Conservation (phyloP, 169 alveolate genomes). For the Cyclospora cayetanensis region DNA sequence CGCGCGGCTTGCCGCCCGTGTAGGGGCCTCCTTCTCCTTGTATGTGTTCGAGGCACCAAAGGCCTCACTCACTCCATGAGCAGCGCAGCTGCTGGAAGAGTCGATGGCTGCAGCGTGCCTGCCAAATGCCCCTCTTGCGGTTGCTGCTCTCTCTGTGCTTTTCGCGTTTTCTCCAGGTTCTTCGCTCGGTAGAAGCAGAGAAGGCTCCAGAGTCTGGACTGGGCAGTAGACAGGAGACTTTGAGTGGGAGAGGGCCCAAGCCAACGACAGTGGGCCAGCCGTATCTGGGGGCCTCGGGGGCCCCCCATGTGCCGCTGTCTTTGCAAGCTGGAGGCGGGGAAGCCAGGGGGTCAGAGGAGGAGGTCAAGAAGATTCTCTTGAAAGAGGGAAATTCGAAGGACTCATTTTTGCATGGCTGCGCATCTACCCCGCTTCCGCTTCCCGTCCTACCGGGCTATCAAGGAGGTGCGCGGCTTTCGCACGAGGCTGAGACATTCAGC, state of each 20-base stretch:
- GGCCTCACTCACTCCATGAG: no score
- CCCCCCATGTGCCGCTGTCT: neutral
- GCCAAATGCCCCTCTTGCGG: neutral
- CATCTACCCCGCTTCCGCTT: no score
- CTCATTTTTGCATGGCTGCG: no score
- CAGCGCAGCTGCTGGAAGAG: conserved; percentile 15
- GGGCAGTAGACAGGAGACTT: neutral
- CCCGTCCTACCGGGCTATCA: neutral
- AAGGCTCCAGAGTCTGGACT: neutral
- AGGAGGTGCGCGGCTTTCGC: no score
- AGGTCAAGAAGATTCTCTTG: neutral
- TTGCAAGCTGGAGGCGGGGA: neutral
- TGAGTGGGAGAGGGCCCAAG: neutral
- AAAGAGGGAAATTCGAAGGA: neutral
- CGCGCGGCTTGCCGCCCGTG: no score
- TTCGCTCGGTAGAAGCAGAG: neutral
- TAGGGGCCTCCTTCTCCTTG: no score
- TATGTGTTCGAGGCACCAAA: no score
- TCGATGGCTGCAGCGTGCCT: neutral
- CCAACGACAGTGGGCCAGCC: conserved; percentile 8
- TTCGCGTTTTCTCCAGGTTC: neutral
- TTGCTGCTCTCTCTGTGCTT: neutral
- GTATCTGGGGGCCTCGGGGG: conserved; percentile 31
- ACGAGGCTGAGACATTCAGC: no score
- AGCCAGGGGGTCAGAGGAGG: neutral